Base-by-base conservation (phyloP, 2,329 filamentous ascomycete genomes). In the Penicillium concentricum region DNA sequence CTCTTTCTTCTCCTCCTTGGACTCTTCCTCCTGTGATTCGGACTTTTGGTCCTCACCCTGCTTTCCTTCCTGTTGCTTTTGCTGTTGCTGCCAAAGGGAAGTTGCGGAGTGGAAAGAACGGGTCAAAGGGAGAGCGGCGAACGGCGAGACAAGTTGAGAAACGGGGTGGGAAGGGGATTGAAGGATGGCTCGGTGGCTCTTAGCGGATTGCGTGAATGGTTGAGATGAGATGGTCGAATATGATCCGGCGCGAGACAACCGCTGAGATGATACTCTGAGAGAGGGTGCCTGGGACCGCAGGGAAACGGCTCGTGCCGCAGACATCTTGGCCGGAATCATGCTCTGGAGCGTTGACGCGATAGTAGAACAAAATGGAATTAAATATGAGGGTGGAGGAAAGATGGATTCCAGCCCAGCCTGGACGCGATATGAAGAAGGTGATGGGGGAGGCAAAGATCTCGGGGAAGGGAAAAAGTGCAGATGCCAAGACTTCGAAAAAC, bases 1-100 rank as follows among this genome's bases (percentile, higher is more conserved):
- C 43, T 77, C 75, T 32, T 76, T 77, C 41, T 43, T 15, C 52
- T 84, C 75, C 26, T 80, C 75, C 61, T 80, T 74, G 54, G 77
- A 64, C 49, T 78, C 74, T 39, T 82, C 74, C 48, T 82, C 74
- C 57, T 81, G 77, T 48, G 69, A 67, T 55, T 69, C 60, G 62
- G 74, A 62, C 70, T 75, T 61, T 49, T 63, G 49, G 46, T 73
- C 69, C 35, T 72, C 66, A 7, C 55, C 71, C 38, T 76, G 66
- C 58, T 81, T 76, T 47, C 76, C 64, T 47, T 76, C 68, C 54
- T 69, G 54, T 37, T 68, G 61, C 30, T 69, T 56, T 56, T 72
- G 69, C 64, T 67, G 74, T 59, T 74, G 63, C 57, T 70, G 72
- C 66, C 66, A 70, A 54, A 67, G 68, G 56, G 64, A 53, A 26